Conservation (phyloP, 2,329 filamentous ascomycete species). For the Chrysoporthe deuterocubensis region DNA sequence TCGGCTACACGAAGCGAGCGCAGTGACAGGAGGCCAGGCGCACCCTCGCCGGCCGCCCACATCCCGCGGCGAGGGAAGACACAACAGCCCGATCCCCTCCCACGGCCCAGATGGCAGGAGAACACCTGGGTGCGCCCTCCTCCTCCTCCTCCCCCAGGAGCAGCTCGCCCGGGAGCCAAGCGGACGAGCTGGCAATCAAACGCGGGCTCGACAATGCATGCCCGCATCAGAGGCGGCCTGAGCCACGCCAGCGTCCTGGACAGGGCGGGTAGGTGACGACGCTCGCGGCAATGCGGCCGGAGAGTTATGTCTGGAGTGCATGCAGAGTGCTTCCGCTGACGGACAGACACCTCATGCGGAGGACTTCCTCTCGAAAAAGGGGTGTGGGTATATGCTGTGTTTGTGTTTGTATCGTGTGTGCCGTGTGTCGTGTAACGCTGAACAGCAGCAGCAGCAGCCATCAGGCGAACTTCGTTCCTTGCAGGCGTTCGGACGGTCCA, state of each 20-base stretch:
- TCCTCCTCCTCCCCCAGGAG: background rate
- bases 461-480: background rate
- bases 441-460: background rate
- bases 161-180: background rate
- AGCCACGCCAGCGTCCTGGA: background rate
- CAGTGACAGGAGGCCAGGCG: background rate
- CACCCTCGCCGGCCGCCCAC: background rate
- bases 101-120: too few relatives aligned
- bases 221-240: background rate
- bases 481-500: background rate
- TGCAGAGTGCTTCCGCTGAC: slow-evolving; percentile 5
- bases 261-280: background rate
- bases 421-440: slow-evolving; percentile 6
- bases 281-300: slow-evolving; percentile 1
- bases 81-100: background rate
- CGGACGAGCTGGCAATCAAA: background rate
- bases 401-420: background rate
- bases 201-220: background rate
- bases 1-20: background rate
- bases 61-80: background rate
- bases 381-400: background rate
- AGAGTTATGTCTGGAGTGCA: slow-evolving; percentile 5
- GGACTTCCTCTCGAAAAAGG: background rate
- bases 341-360: background rate
- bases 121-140: background rate